Evolutionary conservation across 441 rosid species (phyloP).

Genomic region (Adansonia gregorii): DNA sequence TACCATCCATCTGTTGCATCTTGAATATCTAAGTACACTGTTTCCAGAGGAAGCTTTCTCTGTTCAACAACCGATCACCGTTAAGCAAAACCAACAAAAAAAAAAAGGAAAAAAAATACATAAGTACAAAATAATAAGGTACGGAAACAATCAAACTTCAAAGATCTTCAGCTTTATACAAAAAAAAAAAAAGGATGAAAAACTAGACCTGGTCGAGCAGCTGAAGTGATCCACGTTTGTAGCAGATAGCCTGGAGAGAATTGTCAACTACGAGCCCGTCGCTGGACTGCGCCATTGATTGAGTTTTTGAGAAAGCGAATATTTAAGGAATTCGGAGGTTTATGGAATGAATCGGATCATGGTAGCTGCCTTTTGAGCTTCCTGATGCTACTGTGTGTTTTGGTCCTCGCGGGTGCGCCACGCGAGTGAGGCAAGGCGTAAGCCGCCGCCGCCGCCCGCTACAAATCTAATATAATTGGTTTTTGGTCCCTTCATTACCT

Average conservation of each 20-base stretch:
- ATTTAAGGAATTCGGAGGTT: neutral
- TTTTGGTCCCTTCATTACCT: neutral
- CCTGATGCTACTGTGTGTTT: too few relatives aligned
- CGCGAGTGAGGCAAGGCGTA: neutral
- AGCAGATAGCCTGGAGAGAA: conserved; percentile 74
- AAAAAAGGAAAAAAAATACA: neutral
- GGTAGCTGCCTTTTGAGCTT: neutral
- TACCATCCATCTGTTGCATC: conserved; percentile 83
- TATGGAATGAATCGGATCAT: neutral
- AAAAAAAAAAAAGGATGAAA: neutral
- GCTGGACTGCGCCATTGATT: conserved; percentile 26
- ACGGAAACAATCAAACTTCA: neutral
- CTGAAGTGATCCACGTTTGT: conserved; percentile 77
- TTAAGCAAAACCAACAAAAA: neutral
- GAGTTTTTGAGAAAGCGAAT: neutral
- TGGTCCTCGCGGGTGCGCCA: neutral
- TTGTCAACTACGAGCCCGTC: conserved; percentile 36
- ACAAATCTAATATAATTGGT: neutral
- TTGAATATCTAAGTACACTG: conserved; percentile 59
- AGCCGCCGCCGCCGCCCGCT: neutral
- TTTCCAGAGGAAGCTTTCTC: conserved; percentile 89
- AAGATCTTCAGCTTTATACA: neutral
- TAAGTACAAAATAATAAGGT: neutral
- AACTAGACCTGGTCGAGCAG: conserved; percentile 76
- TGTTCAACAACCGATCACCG: conserved; percentile 34